Evolutionary conservation across 2,329 filamentous ascomycete species (phyloP).

Genomic region (Nannizzia gypsea): DNA sequence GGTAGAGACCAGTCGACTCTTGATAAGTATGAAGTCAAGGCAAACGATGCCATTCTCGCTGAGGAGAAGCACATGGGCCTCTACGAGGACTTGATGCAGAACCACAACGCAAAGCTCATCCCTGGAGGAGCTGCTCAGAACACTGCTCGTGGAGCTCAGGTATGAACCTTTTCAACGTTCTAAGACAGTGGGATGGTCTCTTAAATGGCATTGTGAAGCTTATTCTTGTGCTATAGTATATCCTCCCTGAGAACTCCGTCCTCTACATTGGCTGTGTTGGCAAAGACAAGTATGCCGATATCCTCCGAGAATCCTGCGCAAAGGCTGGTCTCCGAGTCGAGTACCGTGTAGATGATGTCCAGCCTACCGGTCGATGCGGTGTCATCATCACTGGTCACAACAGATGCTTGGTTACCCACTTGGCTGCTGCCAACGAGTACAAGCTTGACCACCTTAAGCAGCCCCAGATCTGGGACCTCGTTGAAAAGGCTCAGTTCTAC

Average conservation of each 20-base stretch:
- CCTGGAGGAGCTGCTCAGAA: conserved; percentile 96
- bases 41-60: conserved; percentile 94
- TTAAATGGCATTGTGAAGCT: neutral
- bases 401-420: conserved; percentile 86
- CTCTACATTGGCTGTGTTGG: conserved; percentile 91
- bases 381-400: conserved; percentile 95
- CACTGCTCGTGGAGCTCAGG: conserved; percentile 83
- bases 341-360: conserved; percentile 78
- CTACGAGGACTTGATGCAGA: conserved; percentile 87
- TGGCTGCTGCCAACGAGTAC: conserved; percentile 95
- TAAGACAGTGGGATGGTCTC: neutral
- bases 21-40: conserved; percentile 84
- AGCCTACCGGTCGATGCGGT: conserved; percentile 85
- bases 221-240: conserved; percentile 48
- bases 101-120: conserved; percentile 86
- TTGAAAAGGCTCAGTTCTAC: conserved; percentile 76
- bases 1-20: conserved; percentile 69
- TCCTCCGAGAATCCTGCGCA: conserved; percentile 73
- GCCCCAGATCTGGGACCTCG: conserved; percentile 81
- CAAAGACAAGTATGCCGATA: conserved; percentile 88
- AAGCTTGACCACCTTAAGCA: conserved; percentile 86
- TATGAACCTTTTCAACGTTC: conserved; percentile 21
- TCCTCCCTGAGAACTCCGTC: conserved; percentile 78
- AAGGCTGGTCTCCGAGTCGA: conserved; percentile 83
- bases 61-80: conserved; percentile 80